Conservation (phyloP, 805 yeast species). For the Pichia nakasei region DNA sequence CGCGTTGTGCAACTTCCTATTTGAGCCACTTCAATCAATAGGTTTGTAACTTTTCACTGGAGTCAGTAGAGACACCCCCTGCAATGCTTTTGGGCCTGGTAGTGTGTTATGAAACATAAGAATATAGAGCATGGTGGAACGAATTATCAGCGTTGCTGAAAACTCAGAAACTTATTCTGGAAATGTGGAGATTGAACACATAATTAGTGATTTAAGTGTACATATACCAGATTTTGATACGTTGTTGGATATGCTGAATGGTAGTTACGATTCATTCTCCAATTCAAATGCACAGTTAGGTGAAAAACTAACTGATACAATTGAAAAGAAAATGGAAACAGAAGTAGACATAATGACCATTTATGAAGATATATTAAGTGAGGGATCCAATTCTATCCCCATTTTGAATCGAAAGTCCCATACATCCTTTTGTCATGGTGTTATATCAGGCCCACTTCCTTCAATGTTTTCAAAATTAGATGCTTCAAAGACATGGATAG, state of each 20-base stretch:
- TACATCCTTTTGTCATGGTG: constrained; percentile 32
- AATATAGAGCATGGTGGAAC: too few relatives aligned
- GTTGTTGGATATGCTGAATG: constrained; percentile 18
- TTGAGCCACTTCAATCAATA: too few relatives aligned
- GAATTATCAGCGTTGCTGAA: too few relatives aligned
- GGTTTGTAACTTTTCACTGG: too few relatives aligned
- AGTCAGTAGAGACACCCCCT: too few relatives aligned
- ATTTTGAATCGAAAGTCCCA: constrained; percentile 30
- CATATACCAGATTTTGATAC: constrained; percentile 17
- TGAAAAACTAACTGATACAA: constrained; percentile 28
- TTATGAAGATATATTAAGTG: constrained; percentile 24
- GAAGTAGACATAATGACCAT: constrained; percentile 27
- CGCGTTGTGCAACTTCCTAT: too few relatives aligned
- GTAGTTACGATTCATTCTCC: constrained; percentile 9
- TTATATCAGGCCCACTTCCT: constrained; percentile 40
- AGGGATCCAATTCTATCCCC: constrained; percentile 26
- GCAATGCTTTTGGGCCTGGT: too few relatives aligned
- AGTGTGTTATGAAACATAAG: too few relatives aligned
- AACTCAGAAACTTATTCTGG: too few relatives aligned
- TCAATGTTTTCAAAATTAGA: constrained; percentile 49
- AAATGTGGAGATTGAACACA: too few relatives aligned
- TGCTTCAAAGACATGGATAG: constrained; percentile 88
- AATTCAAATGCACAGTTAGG: constrained; percentile 6
- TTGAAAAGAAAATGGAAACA: constrained; percentile 31
- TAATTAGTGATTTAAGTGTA: neutral